phyloP scores from a whole-genome alignment of 768 basidiomycete genomes.

The Rhodosporidiobolus sp. region DNA sequence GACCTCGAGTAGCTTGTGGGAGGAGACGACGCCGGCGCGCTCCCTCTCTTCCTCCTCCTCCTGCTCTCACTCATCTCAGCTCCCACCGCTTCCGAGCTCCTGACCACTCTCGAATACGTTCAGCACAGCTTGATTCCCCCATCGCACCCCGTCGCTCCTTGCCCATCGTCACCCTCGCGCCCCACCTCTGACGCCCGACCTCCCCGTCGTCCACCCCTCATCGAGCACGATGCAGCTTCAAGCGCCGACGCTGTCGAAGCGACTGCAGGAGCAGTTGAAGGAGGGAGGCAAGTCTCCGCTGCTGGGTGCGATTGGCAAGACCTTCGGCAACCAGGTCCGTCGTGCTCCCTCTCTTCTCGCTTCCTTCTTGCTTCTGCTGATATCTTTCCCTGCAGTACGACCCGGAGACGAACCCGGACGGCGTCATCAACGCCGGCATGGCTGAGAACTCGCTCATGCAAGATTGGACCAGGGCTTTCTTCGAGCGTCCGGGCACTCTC shows the following conservation, averaged over 20 bases:
- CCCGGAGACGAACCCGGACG: conserved; percentile 5
- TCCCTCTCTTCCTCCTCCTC: too few relatives aligned
- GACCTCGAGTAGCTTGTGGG: too few relatives aligned
- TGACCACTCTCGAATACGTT: too few relatives aligned
- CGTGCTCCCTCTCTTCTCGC: neutral
- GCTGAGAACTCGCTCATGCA: conserved; percentile 30
- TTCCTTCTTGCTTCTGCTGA: neutral
- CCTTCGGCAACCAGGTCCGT: conserved; percentile 11
- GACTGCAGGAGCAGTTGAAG: neutral
- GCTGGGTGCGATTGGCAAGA: conserved; percentile 11
- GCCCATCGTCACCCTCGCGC: too few relatives aligned
- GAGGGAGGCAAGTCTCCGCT: neutral
- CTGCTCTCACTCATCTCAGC: too few relatives aligned
- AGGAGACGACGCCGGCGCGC: too few relatives aligned
- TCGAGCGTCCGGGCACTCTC: conserved; percentile 8
- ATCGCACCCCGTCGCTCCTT: too few relatives aligned
- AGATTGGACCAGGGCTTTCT: conserved; percentile 20
- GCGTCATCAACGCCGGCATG: conserved; percentile 32
- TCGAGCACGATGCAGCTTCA: neutral
- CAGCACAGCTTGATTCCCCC: too few relatives aligned
- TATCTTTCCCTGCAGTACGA: neutral
- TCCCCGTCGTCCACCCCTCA: too few relatives aligned
- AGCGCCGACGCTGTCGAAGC: neutral
- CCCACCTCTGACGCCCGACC: too few relatives aligned
- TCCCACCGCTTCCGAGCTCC: too few relatives aligned